Conservation (phyloP, 768 basidiomycete genomes). For the Boletus subparvulus region DNA sequence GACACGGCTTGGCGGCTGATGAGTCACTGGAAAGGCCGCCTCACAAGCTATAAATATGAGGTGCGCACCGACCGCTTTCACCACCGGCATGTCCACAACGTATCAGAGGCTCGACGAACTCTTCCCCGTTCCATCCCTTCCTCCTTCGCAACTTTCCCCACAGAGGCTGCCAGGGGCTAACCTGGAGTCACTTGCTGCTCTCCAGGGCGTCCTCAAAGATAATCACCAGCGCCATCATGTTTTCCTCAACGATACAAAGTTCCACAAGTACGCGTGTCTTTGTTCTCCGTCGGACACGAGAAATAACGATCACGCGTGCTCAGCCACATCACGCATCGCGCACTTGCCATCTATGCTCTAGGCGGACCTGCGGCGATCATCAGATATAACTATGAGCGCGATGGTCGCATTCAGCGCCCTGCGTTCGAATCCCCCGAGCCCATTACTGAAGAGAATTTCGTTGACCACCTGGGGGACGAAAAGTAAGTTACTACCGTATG, state of each 20-base stretch:
- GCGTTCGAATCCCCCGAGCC: constrained; percentile 23
- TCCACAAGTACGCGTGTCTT: constrained; percentile 48
- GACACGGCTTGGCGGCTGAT: not conserved
- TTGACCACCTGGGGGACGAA: constrained; percentile 26
- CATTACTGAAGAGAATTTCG: constrained; percentile 26
- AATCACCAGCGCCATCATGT: constrained; percentile 49
- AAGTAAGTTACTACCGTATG: constrained; percentile 12
- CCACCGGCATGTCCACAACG: constrained; percentile 9
- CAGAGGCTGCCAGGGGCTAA: constrained; percentile 30
- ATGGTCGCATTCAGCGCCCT: constrained; percentile 22
- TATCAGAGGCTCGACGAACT: constrained; percentile 16
- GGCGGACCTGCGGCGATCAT: constrained; percentile 26
- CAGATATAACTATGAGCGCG: constrained; percentile 26
- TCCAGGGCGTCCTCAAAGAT: constrained; percentile 41
- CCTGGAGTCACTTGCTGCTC: constrained; percentile 22
- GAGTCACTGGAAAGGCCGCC: not conserved
- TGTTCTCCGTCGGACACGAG: too few relatives aligned
- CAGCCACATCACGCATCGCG: constrained; percentile 33
- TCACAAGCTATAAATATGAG: constrained; percentile 3
- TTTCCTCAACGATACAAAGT: constrained; percentile 45
- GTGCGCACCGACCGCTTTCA: not conserved
- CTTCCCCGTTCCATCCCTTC: constrained; percentile 27
- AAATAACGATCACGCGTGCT: not conserved
- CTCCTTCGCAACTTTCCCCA: constrained; percentile 25
- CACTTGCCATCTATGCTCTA: constrained; percentile 28